These are phyloP conservation scores for Calonectria hongkongensis DNA, from an alignment of 2,329 filamentous ascomycete genomes.

Conservation along the genomic window DNA sequence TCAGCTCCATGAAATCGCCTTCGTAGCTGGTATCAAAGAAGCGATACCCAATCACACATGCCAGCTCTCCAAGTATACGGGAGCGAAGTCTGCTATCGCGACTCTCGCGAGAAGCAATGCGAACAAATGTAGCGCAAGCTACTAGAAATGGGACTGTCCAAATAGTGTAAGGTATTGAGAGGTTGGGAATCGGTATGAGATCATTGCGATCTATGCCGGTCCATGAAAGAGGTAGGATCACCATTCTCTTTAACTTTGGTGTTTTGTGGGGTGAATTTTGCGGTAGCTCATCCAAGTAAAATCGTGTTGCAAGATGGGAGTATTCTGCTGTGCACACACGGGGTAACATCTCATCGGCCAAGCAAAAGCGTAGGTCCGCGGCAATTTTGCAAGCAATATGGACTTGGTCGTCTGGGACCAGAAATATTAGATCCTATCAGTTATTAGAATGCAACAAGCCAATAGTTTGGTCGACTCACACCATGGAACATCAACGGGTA, in stretches of 20 bases:
- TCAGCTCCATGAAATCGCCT: constrained; percentile 26
- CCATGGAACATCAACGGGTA: constrained; percentile 21
- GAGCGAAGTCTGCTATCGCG: neutral
- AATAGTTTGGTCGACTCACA: neutral
- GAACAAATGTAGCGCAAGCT: constrained; percentile 27
- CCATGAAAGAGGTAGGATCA: constrained; percentile 29
- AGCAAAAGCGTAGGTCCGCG: constrained; percentile 8
- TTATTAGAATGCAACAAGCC: neutral
- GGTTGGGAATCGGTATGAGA: neutral
- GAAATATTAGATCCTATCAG: constrained; percentile 29
- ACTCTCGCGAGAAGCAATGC: constrained; percentile 18
- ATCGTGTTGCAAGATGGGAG: neutral
- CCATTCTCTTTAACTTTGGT: neutral
- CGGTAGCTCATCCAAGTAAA: neutral
- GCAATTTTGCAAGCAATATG: constrained; percentile 9
- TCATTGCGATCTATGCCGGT: constrained; percentile 15
- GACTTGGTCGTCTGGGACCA: constrained; percentile 26
- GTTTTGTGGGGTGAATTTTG: neutral
- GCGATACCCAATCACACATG: constrained; percentile 11
- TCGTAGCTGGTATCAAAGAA: constrained; percentile 34
- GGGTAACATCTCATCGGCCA: constrained; percentile 4
- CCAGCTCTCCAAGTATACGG: constrained; percentile 3
- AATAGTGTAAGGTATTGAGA: constrained; percentile 6
- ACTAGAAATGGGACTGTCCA: constrained; percentile 17
- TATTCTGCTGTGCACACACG: constrained; percentile 23